phyloP scores from a whole-genome alignment of 129 eudicot genomes.

The Ambrosia trifida region DNA sequence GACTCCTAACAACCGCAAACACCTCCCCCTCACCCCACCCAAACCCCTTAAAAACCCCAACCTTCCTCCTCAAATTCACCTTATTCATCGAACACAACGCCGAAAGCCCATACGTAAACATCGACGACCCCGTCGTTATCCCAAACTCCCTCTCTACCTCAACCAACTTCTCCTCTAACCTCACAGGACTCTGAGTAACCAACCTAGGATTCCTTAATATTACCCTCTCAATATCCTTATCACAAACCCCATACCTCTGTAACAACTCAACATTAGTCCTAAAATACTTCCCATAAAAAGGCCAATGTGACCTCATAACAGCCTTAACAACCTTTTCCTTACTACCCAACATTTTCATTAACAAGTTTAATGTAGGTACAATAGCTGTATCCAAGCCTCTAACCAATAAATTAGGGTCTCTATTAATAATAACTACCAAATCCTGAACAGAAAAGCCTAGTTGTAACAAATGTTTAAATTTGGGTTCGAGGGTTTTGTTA shows the following conservation, averaged over 20 bases:
- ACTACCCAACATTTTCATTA: conserved; percentile 29
- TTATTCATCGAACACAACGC: conserved; percentile 24
- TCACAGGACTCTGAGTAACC: conserved; percentile 21
- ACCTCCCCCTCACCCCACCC: conserved; percentile 46
- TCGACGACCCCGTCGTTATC: conserved; percentile 14
- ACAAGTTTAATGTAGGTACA: conserved; percentile 23
- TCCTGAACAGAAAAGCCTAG: conserved; percentile 38
- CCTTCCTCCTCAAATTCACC: conserved; percentile 18
- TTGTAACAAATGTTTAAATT: conserved; percentile 30
- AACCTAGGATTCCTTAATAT: conserved; percentile 28
- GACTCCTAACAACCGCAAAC: conserved; percentile 15
- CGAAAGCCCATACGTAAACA: conserved; percentile 34
- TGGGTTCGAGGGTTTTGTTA: conserved; percentile 44
- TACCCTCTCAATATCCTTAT: conserved; percentile 20
- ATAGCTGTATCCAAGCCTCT: conserved; percentile 26
- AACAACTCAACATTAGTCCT: conserved; percentile 17
- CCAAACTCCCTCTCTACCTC: conserved; percentile 38
- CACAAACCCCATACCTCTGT: conserved; percentile 24
- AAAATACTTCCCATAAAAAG: conserved; percentile 33
- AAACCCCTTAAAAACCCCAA: conserved; percentile 36
- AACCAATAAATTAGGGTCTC: conserved; percentile 18
- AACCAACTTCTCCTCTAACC: conserved; percentile 21
- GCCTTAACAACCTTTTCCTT: conserved; percentile 26
- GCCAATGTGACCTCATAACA: conserved; percentile 26
- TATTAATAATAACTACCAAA: conserved; percentile 14